Conservation (phyloP, 345 rosid species). For the Aegle marmelos region DNA sequence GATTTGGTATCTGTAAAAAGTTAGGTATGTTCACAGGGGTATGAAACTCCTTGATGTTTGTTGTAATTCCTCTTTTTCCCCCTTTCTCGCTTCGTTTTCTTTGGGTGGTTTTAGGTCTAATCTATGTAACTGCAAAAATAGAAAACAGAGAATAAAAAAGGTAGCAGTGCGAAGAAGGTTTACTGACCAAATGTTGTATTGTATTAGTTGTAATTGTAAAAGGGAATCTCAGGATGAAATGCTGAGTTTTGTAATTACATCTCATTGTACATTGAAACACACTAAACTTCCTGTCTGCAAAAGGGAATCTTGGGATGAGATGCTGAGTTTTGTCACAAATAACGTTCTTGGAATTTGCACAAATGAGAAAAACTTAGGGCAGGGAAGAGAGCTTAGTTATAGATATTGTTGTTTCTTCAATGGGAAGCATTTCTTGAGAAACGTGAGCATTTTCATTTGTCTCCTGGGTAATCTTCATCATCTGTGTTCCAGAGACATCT, state of each 20-base stretch:
- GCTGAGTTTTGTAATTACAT: background rate
- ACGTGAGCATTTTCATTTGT: constrained; percentile 1
- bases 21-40: background rate
- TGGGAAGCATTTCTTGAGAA: constrained; percentile 9
- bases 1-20: constrained; percentile 19
- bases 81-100: background rate
- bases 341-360: background rate
- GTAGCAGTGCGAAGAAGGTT: background rate
- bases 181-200: background rate
- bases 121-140: constrained; percentile 13
- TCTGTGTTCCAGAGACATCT: background rate
- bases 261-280: background rate
- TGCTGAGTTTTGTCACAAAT: background rate
- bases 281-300: background rate
- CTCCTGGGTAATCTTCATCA: constrained; percentile 10
- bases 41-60: background rate
- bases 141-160: background rate
- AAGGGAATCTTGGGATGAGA: background rate
- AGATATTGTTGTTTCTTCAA: constrained; percentile 7
- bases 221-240: no score
- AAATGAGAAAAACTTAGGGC: no score
- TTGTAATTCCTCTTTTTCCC: background rate
- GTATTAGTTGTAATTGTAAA: background rate
- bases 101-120: background rate
- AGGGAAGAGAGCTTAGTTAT: background rate